Evolutionary conservation across 192 early-diverging fungal genomes (phyloP), one percentile per base, ranked within the genome.

Genomic region (Linnemannia schmuckeri): DNA sequence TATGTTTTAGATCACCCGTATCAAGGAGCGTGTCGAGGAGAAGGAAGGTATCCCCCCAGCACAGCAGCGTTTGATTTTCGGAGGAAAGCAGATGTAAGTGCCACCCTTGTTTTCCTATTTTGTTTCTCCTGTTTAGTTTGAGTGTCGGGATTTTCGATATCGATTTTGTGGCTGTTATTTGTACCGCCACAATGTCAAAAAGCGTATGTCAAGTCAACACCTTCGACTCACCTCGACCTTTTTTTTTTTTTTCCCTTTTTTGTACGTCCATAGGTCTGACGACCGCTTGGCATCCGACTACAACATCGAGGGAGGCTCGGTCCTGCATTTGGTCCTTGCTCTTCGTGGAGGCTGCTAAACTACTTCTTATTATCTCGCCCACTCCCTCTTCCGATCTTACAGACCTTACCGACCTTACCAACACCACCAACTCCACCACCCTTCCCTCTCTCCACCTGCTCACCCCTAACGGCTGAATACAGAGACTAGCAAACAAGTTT

Each of bases 11-110:
- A 93, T 97, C 88, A 90, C 94, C 49, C 90, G 95, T 54, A 95
- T 99, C 90, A 99, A 99, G 89, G 94, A 98, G 79, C 90, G 93
- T 77, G 94, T 99, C 61, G 97, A 99, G 81, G 97, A 97, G 89
- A 98, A 98, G 90, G 97, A 98, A 86, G 98, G 98, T 74, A 99
- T 99, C 77, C 98, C 98, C 8, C 98, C 98, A 40, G 91, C 94
- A 24, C 98, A 99, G 88, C 98, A 99, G 82, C 94, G 98, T 77
- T 89, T 99, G 52, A 99, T 99, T 90, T 97, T 95, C 82, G 92
- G 95, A 76, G 98, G 98, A 75, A 97, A 96, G 90, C 98, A 99
- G 92, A 94, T 99, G 95, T 97, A 92, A 88, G 90, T 81, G n/a
- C 24, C 49, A 17, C 22, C 17, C 20, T 54, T 37, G 9, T 44